These are phyloP conservation scores for Rhizopogon roseolus DNA, from an alignment of 768 basidiomycete genomes.

Conservation along the genomic window DNA sequence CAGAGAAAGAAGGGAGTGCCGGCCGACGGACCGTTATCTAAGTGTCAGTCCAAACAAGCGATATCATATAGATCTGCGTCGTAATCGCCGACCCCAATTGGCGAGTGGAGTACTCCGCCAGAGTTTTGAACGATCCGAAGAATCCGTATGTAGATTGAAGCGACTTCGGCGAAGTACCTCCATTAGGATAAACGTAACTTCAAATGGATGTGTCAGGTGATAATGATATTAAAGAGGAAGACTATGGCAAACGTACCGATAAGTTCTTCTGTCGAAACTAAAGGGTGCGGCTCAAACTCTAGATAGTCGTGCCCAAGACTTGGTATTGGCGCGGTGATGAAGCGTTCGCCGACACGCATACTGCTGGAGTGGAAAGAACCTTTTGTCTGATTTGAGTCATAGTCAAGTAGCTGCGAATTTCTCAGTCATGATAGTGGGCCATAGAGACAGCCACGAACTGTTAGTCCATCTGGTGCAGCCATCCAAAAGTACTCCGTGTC, in stretches of 20 bases:
- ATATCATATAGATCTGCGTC: constrained; percentile 21
- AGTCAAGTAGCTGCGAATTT: constrained; percentile 42
- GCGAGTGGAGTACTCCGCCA: constrained; percentile 33
- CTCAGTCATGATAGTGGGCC: constrained; percentile 2
- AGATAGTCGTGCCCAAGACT: constrained; percentile 54
- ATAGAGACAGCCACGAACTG: constrained; percentile 30
- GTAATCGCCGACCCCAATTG: constrained; percentile 25
- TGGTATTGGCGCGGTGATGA: constrained; percentile 47
- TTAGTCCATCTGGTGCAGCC: constrained; percentile 48
- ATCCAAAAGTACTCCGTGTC: constrained; percentile 58
- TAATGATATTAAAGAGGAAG: not conserved
- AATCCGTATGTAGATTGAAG: constrained; percentile 45
- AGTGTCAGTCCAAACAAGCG: not conserved
- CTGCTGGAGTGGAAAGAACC: constrained; percentile 49
- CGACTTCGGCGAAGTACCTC: constrained; percentile 59
- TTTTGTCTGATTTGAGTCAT: constrained; percentile 43
- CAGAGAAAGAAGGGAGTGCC: not conserved
- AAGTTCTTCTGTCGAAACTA: constrained; percentile 47
- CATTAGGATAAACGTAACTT: constrained; percentile 62
- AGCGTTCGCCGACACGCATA: constrained; percentile 37
- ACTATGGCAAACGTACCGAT: constrained; percentile 30
- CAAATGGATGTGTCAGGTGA: not conserved
- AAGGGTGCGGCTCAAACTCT: constrained; percentile 47
- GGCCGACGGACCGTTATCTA: not conserved
- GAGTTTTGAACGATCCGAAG: constrained; percentile 42